A percentile compares a stretch with the other conserved stretches of the same genome.
Evolutionary conservation across 441 rosid genomes (phyloP).

Genomic region (Populus trichocarpa): DNA sequence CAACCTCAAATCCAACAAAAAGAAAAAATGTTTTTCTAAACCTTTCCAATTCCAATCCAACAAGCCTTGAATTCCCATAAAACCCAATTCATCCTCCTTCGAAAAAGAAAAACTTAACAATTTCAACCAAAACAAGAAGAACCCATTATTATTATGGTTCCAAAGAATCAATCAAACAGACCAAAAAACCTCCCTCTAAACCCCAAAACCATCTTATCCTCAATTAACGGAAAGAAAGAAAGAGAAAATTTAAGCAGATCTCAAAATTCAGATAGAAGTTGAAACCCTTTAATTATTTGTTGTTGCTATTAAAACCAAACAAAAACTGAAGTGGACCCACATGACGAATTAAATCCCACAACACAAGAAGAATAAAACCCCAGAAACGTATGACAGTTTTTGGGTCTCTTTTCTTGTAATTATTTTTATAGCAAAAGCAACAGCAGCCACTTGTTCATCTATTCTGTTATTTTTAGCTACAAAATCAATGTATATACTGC

Average conservation of each 20-base stretch:
- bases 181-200: not conserved
- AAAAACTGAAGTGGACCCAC: not conserved
- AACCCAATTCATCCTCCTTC: not conserved
- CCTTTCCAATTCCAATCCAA: not conserved
- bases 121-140: not conserved
- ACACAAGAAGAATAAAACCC: not conserved
- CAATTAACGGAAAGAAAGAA: not conserved
- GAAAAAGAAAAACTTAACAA: not conserved
- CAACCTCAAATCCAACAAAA: conserved; percentile 4
- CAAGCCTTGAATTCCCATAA: not conserved
- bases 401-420: conserved; percentile 7
- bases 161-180: not conserved
- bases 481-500: too few relatives aligned
- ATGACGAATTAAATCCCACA: not conserved
- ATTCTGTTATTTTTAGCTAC: conserved; percentile 14
- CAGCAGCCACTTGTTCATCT: conserved; percentile 1
- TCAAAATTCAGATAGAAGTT: not conserved
- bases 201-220: not conserved
- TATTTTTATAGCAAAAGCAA: conserved; percentile 6
- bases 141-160: not conserved
- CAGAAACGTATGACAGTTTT: not conserved
- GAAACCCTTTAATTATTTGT: not conserved
- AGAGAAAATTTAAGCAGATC: not conserved
- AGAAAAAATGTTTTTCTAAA: not conserved
- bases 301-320: not conserved